Evolutionary conservation across 345 rosid genomes (phyloP).

Genomic region (Geranium brycei): DNA sequence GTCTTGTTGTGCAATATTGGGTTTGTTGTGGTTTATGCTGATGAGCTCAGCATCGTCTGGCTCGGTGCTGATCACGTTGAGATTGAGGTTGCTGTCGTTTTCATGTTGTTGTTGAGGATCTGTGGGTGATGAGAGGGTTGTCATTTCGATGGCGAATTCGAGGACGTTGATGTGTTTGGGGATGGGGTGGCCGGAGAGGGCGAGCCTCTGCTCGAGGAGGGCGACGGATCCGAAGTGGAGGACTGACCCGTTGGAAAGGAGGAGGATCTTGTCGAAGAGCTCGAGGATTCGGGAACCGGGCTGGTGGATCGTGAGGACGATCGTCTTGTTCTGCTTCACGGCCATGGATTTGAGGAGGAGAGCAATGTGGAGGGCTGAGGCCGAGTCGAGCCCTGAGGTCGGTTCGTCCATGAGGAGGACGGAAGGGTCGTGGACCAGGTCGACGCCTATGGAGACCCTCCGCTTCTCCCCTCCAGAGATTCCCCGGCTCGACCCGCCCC

Average conservation of each 20-base stretch:
- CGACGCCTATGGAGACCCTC: constrained; percentile 82
- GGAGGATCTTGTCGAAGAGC: constrained; percentile 45
- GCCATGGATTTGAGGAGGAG: constrained; percentile 57
- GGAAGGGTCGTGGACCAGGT: constrained; percentile 79
- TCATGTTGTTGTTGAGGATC: constrained; percentile 11
- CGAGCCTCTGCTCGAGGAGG: constrained; percentile 47
- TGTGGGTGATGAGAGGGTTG: constrained; percentile 22
- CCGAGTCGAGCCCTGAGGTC: constrained; percentile 91
- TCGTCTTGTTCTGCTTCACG: constrained; percentile 62
- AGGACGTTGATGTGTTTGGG: constrained; percentile 66
- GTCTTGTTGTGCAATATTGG: not conserved
- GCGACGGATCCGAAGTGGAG: constrained; percentile 48
- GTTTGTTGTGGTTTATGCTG: not conserved
- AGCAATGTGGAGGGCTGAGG: constrained; percentile 63
- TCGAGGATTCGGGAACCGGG: constrained; percentile 82
- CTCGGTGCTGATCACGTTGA: not conserved
- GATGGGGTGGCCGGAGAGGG: constrained; percentile 37
- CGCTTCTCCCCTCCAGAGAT: constrained; percentile 89
- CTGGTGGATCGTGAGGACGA: constrained; percentile 73
- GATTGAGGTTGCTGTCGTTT: not conserved
- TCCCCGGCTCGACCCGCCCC: constrained; percentile 50
- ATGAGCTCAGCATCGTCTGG: not conserved
- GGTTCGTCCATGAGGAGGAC: constrained; percentile 83
- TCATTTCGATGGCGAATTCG: constrained; percentile 72
- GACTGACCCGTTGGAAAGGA: constrained; percentile 56